Evolutionary conservation across 352 stramenopile species (phyloP).

Genomic region (Poterioochromonas sp.): DNA sequence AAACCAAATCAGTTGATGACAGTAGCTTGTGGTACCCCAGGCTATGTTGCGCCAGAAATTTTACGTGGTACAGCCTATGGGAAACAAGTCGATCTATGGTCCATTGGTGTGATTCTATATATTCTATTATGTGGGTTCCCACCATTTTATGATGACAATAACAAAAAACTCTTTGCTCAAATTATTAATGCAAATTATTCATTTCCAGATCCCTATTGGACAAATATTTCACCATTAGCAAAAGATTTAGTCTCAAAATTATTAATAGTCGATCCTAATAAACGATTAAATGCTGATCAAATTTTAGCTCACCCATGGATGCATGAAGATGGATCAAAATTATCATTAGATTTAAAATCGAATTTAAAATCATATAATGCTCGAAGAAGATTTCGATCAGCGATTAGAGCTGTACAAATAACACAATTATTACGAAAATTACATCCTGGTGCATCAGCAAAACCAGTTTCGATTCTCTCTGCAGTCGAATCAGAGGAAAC

Average conservation of each 20-base stretch:
- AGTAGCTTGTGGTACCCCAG: conserved; percentile 87
- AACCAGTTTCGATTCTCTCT: too few species aligned
- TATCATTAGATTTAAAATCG: background rate
- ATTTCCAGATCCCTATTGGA: conserved; percentile 84
- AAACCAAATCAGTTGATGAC: conserved; percentile 50
- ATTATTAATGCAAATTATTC: conserved; percentile 79
- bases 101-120: conserved; percentile 91
- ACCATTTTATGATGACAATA: conserved; percentile 89
- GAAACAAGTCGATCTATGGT: conserved; percentile 56
- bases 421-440: conserved; percentile 29
- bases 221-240: conserved; percentile 68
- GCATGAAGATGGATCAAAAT: background rate
- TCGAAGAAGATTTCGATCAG: conserved; percentile 41
- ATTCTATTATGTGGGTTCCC: conserved; percentile 90
- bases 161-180: conserved; percentile 65
- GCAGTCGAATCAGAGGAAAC: too few species aligned
- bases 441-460: too few species aligned
- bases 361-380: conserved; percentile 45
- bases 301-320: conserved; percentile 33
- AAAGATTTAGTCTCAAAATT: conserved; percentile 82
- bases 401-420: conserved; percentile 37
- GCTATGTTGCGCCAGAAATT: conserved; percentile 92
- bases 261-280: conserved; percentile 73
- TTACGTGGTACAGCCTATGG: conserved; percentile 80
- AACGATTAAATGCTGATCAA: conserved; percentile 69